Base-by-base conservation (phyloP, 2,329 filamentous ascomycete species). In the Salinomyces thailandicus region DNA sequence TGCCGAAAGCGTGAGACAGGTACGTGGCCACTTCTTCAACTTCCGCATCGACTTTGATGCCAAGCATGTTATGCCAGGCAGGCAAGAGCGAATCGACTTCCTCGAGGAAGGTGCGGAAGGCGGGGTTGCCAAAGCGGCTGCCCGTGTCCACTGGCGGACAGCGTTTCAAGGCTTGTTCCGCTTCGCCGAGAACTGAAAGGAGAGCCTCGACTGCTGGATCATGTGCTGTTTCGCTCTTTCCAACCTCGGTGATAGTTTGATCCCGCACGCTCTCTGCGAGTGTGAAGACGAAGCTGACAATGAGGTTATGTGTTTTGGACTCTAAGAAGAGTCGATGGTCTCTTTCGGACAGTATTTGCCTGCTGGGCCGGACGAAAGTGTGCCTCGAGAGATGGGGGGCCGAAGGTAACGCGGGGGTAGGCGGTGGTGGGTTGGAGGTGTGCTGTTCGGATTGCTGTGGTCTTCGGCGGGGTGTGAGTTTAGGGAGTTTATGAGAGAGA, bases 61-160 rank as follows among this genome's bases (percentile, higher is more conserved):
- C 73, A 2, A 87, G 67, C 30, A 61, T 57, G 20, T 62, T 55
- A 54, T 89, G 83, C 82, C 83, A 89, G 26, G 53, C 5, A n/a
- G 60, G 52, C 29, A 72, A 46, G 5, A 61, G 59, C 2, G 50
- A 44, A 14, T 57, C 58, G 13, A 82, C 64, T 31, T 75, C 73
- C 57, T 85, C 82, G 38, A 95, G 72, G 52, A 93, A 87, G 39
- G 74, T 71, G 33, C 85, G 77, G 63, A 98, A 98, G 2, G 82
- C 77, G 48, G 86, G 87, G 63, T 98, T 98, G 31, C 91, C 93
- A 59, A 98, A 98, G 17, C 91, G 75, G 6, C 86, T 94, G 31
- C 86, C 86, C 31, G 87, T 83, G 45, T 96, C 86, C 48, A 89
- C 72, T 0, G 91, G 80, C 1, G 91, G 91, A 35, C 81, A 79